phyloP scores from a whole-genome alignment of 164 flowering plant genomes.

The Protea cynaroides region DNA sequence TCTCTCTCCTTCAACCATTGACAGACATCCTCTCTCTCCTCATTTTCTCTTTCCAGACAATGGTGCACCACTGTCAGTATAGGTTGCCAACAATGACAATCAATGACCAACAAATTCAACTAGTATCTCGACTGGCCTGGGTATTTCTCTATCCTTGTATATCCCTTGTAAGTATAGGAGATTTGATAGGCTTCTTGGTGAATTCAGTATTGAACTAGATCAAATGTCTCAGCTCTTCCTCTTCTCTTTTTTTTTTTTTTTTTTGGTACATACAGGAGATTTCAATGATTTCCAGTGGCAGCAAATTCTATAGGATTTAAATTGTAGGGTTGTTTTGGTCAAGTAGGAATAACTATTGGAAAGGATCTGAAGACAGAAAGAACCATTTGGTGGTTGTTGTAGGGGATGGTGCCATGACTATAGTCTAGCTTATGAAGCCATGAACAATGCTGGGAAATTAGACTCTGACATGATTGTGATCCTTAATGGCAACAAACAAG shows the following conservation, averaged over 20 bases:
- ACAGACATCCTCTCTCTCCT: no score
- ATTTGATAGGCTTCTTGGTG: background rate
- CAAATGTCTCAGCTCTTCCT: background rate
- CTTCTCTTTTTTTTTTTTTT: no score
- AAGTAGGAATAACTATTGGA: conserved; percentile 94
- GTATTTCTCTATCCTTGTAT: conserved; percentile 26
- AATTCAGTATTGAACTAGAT: background rate
- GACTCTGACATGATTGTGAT: conserved; percentile 96
- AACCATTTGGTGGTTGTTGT: conserved; percentile 82
- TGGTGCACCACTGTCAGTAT: no score
- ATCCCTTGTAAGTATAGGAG: background rate
- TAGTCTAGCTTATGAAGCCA: conserved; percentile 98
- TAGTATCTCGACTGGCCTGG: conserved; percentile 90
- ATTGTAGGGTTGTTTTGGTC: conserved; percentile 9
- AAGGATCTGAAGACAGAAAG: conserved; percentile 74
- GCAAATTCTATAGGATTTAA: background rate
- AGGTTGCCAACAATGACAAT: no score
- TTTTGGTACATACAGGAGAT: no score
- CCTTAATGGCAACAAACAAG: conserved; percentile 95
- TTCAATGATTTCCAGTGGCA: no score
- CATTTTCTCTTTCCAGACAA: no score
- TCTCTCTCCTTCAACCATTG: no score
- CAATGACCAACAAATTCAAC: no score
- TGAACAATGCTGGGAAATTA: conserved; percentile 96
- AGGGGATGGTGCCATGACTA: conserved; percentile 99